These are phyloP conservation scores for Gossypium schwendimanii DNA, from an alignment of 441 rosid species.

Conservation along the genomic window DNA sequence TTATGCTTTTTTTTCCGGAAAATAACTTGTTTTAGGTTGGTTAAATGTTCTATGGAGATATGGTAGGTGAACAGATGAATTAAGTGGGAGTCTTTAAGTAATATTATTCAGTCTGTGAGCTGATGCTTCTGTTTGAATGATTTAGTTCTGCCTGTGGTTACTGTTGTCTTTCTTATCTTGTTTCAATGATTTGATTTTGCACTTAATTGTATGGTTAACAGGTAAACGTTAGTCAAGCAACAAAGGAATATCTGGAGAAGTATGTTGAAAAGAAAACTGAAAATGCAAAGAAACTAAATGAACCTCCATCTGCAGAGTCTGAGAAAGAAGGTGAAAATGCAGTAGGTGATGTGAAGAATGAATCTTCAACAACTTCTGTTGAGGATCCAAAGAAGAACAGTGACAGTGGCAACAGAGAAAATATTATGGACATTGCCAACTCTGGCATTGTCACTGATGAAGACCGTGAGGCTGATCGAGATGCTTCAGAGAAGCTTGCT, in stretches of 20 bases:
- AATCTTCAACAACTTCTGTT: conserved; percentile 23
- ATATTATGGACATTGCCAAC: conserved; percentile 46
- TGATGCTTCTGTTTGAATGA: conserved; percentile 1
- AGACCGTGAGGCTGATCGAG: conserved; percentile 74
- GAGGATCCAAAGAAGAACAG: conserved; percentile 46
- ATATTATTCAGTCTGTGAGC: neutral
- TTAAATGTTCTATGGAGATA: neutral
- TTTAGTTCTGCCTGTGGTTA: neutral
- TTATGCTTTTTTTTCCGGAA: neutral
- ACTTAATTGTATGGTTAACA: conserved; percentile 24
- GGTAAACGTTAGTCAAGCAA: conserved; percentile 91
- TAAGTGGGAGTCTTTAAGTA: neutral
- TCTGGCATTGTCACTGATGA: conserved; percentile 75
- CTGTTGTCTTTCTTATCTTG: neutral
- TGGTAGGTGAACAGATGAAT: neutral
- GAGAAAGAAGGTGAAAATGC: conserved; percentile 42
- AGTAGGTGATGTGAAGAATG: conserved; percentile 36
- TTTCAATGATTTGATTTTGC: conserved; percentile 9
- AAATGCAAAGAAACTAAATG: conserved; percentile 54
- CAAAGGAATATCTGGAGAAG: conserved; percentile 70
- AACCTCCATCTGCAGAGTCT: conserved; percentile 34
- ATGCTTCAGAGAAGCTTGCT: conserved; percentile 60
- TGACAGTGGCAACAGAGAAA: conserved; percentile 49
- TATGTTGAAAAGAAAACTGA: conserved; percentile 79
- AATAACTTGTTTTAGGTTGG: neutral